These are phyloP conservation scores for Termitomyces sp. DNA, from an alignment of 768 basidiomycete genomes.

Conservation along the genomic window DNA sequence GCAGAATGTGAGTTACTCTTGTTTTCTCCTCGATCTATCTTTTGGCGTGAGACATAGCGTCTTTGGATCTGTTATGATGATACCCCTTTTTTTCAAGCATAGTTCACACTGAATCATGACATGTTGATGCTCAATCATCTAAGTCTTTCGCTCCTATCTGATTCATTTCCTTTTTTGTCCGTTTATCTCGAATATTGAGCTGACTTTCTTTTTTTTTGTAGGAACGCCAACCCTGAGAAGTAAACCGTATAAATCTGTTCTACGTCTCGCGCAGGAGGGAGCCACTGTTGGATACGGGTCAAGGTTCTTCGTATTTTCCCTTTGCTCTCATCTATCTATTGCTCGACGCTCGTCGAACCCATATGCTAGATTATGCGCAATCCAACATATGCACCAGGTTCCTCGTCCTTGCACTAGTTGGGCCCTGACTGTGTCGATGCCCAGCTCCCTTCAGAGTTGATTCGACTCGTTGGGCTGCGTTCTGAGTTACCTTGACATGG, in stretches of 20 bases:
- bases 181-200: constrained; percentile 1
- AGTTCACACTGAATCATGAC: constrained; percentile 90
- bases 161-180: constrained; percentile 28
- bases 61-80: constrained; percentile 41
- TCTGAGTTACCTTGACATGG: constrained; percentile 11
- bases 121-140: constrained; percentile 86
- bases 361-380: constrained; percentile 18
- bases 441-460: constrained; percentile 8
- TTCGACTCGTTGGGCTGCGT: constrained; percentile 10
- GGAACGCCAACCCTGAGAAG: constrained; percentile 69
- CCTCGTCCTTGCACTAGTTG: constrained; percentile 11
- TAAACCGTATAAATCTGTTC: constrained; percentile 29
- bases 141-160: constrained; percentile 99
- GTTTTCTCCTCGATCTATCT: background rate
- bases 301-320: background rate
- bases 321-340: background rate
- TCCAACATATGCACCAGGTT: constrained; percentile 18
- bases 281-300: constrained; percentile 5
- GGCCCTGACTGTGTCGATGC: background rate
- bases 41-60: background rate
- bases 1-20: constrained; percentile 80
- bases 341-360: background rate
- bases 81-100: constrained; percentile 59
- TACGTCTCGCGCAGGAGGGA: background rate
- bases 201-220: constrained; percentile 28